Conservation (phyloP, 73 alveolate species). For the Symbiodinium natans region DNA sequence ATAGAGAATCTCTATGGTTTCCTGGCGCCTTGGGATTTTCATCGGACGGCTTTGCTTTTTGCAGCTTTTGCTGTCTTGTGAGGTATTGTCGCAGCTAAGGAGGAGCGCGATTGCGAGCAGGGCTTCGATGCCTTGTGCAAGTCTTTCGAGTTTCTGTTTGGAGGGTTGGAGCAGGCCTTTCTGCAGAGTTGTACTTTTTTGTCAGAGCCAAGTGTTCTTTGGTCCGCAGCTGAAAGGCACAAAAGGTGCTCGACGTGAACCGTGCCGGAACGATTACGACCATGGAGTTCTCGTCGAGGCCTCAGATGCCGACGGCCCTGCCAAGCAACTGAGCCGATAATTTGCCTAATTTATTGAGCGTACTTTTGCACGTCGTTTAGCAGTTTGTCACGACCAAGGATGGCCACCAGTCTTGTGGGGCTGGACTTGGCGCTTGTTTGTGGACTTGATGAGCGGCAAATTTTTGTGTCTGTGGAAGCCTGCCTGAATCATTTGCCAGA, state of each 20-base stretch:
- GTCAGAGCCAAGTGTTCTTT: neutral
- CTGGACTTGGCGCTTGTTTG: slow-evolving; percentile 18
- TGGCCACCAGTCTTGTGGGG: slow-evolving; percentile 46
- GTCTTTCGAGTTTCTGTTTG: slow-evolving; percentile 54
- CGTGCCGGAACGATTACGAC: slow-evolving; percentile 33
- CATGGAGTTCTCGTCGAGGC: slow-evolving; percentile 29
- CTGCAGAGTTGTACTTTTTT: neutral
- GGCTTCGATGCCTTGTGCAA: slow-evolving; percentile 84
- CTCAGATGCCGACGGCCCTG: neutral
- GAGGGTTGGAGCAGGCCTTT: slow-evolving; percentile 44
- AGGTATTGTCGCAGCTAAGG: slow-evolving; percentile 1
- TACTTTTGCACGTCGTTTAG: too few relatives aligned
- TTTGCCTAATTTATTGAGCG: neutral
- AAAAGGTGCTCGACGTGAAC: slow-evolving; percentile 52
- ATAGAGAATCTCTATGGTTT: neutral
- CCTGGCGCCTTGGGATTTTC: neutral
- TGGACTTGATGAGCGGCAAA: slow-evolving; percentile 68
- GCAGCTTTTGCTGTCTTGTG: neutral
- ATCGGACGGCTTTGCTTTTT: too few relatives aligned
- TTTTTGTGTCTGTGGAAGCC: slow-evolving; percentile 35
- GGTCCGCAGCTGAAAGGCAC: neutral
- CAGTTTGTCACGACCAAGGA: neutral
- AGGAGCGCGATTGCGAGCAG: slow-evolving; percentile 60
- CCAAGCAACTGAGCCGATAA: neutral
- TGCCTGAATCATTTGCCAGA: neutral